Percentiles rank a stretch among this genome's conserved stretches.
phyloP scores from a whole-genome alignment of 306 rosid genomes.

The Pyrus pyrifolia region DNA sequence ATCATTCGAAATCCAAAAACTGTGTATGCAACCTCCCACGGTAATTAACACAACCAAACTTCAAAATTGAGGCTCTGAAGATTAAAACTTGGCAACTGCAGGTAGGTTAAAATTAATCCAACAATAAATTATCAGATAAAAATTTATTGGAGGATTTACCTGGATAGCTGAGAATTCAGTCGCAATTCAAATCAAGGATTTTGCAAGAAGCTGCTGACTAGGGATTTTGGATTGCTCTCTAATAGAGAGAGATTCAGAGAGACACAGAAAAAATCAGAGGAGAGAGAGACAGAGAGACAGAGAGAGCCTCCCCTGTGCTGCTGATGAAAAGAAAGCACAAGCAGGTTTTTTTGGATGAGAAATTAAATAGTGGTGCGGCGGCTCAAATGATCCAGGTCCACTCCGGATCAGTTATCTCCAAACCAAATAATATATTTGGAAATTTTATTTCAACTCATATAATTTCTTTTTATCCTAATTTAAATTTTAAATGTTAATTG shows the following conservation, averaged over 20 bases:
- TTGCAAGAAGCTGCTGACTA: not conserved
- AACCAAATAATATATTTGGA: too few relatives aligned
- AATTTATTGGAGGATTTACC: not conserved
- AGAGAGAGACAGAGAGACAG: not conserved
- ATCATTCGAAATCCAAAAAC: not conserved
- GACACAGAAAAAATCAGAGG: not conserved
- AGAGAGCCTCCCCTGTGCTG: not conserved
- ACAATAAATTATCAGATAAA: not conserved
- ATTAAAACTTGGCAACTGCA: not conserved
- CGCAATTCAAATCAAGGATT: not conserved
- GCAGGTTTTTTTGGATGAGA: not conserved
- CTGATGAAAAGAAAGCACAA: not conserved
- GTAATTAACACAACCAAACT: not conserved
- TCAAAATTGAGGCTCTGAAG: not conserved
- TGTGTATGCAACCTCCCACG: not conserved
- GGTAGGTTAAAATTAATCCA: not conserved
- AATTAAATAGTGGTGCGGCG: not conserved
- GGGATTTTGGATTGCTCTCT: not conserved
- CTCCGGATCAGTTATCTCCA: not conserved
- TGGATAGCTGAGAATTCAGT: not conserved
- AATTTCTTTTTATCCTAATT: too few relatives aligned
- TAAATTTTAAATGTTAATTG: too few relatives aligned
- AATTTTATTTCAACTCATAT: too few relatives aligned
- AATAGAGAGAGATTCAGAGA: not conserved
- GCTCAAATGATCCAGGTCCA: not conserved